Evolutionary conservation across 2,329 filamentous ascomycete genomes (phyloP), one percentile per base, ranked within the genome.

Genomic region (Bimuria novae-zelandiae): DNA sequence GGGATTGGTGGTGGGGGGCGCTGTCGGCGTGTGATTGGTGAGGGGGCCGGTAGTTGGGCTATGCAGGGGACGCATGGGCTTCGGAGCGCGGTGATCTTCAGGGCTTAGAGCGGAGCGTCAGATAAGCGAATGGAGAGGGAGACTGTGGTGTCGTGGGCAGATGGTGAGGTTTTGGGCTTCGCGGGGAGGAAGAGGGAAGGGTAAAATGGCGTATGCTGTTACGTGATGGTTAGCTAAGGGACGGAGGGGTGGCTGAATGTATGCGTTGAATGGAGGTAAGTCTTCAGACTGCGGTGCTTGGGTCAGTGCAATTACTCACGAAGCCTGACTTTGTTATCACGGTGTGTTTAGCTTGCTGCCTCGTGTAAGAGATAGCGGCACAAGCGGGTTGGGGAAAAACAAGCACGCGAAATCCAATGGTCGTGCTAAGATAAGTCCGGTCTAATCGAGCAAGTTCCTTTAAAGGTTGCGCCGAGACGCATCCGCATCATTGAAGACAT

Each of bases 1-100:
- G 39, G 60, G 53, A 70, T 71, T 70, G 66, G 68, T 35, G 33
- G 57, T 37, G 35, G 53, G 54, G 56, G 52, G 52, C 19, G 56
- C 52, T 36, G 32, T 30, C 53, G 50, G 32, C 40, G 33, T 36
- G 45, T 68, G 59, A 68, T 69, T 68, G 68, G 67, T 44, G 49
- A 29, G 55, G 30, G 35, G 59, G 39, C 59, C 62, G 56, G 58
- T 22, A 14, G 11, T 6, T 35, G 33, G 27, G 29, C 42, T 44
- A 44, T 23, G 42, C 42, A 44, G 33, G 42, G 42, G 47, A 57
- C 50, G 59, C 51, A 54, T 43, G 61, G 59, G 61, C 59, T 58
- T 59, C 60, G 11, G 60, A n/a, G 37, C 59, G 50, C 51, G 51
- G 46, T 44, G 36, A 50, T 43, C 29, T 39, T 59, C 56, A 46